phyloP scores from a whole-genome alignment of 2,329 filamentous ascomycete genomes.

The Myriosclerotinia curreyana region DNA sequence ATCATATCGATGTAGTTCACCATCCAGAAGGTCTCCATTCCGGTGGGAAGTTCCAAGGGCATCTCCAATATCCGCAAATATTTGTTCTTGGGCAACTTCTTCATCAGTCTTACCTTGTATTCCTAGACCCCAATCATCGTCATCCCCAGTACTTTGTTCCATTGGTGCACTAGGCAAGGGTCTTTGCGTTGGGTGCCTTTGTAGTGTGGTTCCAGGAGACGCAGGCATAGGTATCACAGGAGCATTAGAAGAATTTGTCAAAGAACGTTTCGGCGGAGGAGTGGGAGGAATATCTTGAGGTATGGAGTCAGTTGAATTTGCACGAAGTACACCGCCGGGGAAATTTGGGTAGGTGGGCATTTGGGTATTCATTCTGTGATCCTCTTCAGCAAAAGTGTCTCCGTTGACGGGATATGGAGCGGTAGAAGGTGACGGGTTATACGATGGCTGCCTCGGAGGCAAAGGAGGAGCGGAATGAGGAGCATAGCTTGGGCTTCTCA shows the following conservation, averaged over 20 bases:
- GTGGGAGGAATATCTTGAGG: conserved; percentile 26
- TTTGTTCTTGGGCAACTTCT: conserved; percentile 37
- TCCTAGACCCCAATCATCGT: conserved; percentile 33
- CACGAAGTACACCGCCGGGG: conserved; percentile 25
- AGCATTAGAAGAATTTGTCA: conserved; percentile 28
- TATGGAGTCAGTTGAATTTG: conserved; percentile 14
- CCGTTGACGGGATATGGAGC: conserved; percentile 36
- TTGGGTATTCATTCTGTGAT: conserved; percentile 30
- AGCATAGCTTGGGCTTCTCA: conserved; percentile 32
- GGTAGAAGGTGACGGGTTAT: conserved; percentile 30
- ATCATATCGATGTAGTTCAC: conserved; percentile 51
- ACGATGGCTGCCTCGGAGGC: conserved; percentile 30
- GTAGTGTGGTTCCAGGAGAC: conserved; percentile 28
- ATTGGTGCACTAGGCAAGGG: conserved; percentile 39
- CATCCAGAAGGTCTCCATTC: conserved; percentile 49
- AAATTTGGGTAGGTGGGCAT: conserved; percentile 32
- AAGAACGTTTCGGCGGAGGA: conserved; percentile 29
- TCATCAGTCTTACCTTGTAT: conserved; percentile 31
- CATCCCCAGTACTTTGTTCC: conserved; percentile 31
- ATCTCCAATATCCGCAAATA: conserved; percentile 40
- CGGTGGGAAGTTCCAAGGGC: conserved; percentile 34
- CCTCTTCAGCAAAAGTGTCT: conserved; percentile 29
- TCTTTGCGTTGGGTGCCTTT: conserved; percentile 39
- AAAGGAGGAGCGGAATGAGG: conserved; percentile 29
- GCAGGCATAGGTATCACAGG: conserved; percentile 23